Conservation (phyloP, 805 yeast genomes). For the Spathaspora gorwiae region DNA sequence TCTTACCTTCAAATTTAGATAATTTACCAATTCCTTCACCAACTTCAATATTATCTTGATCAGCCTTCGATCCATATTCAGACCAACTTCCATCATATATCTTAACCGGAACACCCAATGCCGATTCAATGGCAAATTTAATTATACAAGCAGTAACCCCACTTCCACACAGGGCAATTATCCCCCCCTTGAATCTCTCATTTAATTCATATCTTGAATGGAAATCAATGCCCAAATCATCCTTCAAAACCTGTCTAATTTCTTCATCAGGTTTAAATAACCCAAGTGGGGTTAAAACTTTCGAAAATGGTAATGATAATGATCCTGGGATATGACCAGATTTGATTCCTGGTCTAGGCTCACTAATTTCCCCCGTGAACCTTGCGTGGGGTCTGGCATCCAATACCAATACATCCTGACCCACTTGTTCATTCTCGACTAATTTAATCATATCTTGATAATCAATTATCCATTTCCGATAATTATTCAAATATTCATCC, state of each 20-base stretch:
- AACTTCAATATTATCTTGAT: slow-evolving; percentile 47
- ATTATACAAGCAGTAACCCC: slow-evolving; percentile 93
- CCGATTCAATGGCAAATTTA: slow-evolving; percentile 55
- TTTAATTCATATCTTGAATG: slow-evolving; percentile 15
- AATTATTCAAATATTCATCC: slow-evolving; percentile 28
- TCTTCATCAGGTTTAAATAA: slow-evolving; percentile 46
- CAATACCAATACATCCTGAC: slow-evolving; percentile 47
- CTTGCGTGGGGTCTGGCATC: slow-evolving; percentile 82
- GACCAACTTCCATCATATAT: slow-evolving; percentile 81
- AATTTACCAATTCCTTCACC: slow-evolving; percentile 1
- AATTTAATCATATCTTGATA: slow-evolving; percentile 64
- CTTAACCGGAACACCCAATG: slow-evolving; percentile 33
- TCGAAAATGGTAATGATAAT: slow-evolving; percentile 67
- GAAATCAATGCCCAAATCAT: slow-evolving; percentile 29
- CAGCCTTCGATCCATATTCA: slow-evolving; percentile 81
- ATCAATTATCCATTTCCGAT: slow-evolving; percentile 48
- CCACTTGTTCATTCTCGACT: slow-evolving; percentile 45
- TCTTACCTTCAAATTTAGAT: not conserved
- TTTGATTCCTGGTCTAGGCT: slow-evolving; percentile 82
- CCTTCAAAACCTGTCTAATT: slow-evolving; percentile 42
- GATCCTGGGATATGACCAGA: slow-evolving; percentile 90
- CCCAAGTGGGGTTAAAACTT: slow-evolving; percentile 47
- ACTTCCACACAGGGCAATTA: slow-evolving; percentile 89
- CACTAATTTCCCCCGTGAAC: slow-evolving; percentile 76
- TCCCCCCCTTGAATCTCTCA: slow-evolving; percentile 47